Base-by-base conservation (phyloP, 306 rosid genomes). In the Sicyos baderoa region DNA sequence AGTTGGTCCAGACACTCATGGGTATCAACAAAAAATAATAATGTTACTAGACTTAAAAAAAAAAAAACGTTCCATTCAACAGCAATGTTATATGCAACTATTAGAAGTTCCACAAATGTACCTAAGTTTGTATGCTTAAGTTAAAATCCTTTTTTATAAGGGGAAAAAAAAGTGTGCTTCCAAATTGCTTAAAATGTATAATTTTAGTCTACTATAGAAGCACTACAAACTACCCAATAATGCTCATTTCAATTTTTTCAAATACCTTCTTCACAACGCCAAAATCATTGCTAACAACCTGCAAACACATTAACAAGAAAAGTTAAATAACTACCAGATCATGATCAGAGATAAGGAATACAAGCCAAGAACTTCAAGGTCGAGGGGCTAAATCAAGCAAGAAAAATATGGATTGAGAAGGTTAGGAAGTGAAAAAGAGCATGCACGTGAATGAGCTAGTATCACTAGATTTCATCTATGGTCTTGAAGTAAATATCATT, bases 261-360 rank as follows among this genome's bases (percentile, higher is more conserved):
- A 52, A 27, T 85, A 89, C 98, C 98, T 89, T 88, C 84, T 90
- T 90, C 65, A 93, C 76, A 58, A 88, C 89, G 59, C 86, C 97
- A 83, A 94, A 68, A 75, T 94, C 99, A 71, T 88, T 93, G 83
- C 88, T 82, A 61, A 94, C 66, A 75, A 88, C 91, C 99, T 94
- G 96, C 50, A 85, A 78, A 74, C 52, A 72, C 49, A 74, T 71
- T 61, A 66, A 77, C 52, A 82, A 63, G 56, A 54, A 81, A 71
- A 58, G 68, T 70, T 55, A 78, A 54, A 55, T 50, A 16, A 71
- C 37, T 25, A 71, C 50, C 45, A 75, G 56, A 81, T 73, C 48
- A 72, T 18, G 53, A 69, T 50, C 32, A 69, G 58, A 40, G 45
- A 7, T 12, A 40, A 40, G 11, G 11, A 40, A 32, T 47, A 70